Base-by-base conservation (phyloP, 345 rosid genomes). In the Pelargonium nanum region DNA sequence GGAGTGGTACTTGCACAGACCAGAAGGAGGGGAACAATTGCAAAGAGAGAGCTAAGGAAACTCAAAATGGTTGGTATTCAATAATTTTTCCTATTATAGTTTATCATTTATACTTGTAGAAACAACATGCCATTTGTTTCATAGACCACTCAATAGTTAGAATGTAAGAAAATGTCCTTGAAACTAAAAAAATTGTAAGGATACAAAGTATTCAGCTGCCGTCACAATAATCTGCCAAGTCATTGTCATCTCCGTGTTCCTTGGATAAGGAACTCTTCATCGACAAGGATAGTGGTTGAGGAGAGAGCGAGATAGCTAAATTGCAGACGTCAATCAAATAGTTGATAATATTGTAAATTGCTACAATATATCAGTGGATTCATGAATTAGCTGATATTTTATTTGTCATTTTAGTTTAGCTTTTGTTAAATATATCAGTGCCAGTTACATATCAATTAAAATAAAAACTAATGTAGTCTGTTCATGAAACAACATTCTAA, bases 11-110 rank as follows among this genome's bases (percentile, higher is more conserved):
- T 69, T 16, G 60, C 77, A 10, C 80, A 76, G 32, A 66, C 72
- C 65, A 69, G 77, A 53, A 72, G 80, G 80, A 72, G 80, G 54
- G 70, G 80, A 57, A 70, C 70, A 58, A 58, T 72, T 66, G 80
- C 74, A 25, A 72, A 60, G 67, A 69, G 65, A 60, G 80, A 76
- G 66, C 80, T 76, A 22, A 73, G 77, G 65, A 73, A 63, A 57
- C 72, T 76, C 58, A 76, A 72, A 72, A 72, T 76, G 80, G 80
- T 76, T 26, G 26, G 58, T 30, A 17, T 57, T 24, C 1, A 5
- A 51, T 25, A 12, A n/a, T 15, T 19, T 44, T 6, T 40, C 48
- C 16, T 40, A 40, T 6, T 34, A 34, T 4, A 10, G 12, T 40
- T 40, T 17, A 40, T 40, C 15, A 30, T 40, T 40, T 40, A 40